These are phyloP conservation scores for Raffaelea arxii DNA, from an alignment of 2,329 filamentous ascomycete genomes.

Conservation along the genomic window DNA sequence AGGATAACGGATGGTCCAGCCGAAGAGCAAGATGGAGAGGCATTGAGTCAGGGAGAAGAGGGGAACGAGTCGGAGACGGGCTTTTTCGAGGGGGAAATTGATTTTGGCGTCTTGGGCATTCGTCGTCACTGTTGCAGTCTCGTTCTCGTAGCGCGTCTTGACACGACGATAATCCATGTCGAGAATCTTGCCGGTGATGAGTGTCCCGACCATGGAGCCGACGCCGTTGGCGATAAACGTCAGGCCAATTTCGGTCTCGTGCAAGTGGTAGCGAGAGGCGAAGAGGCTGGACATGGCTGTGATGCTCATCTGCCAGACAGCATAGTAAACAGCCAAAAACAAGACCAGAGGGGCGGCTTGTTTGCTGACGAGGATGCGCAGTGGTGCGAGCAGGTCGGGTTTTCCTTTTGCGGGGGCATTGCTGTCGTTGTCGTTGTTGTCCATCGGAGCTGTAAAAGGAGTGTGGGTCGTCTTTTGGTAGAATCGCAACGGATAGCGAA, in stretches of 20 bases:
- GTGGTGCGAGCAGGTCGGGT: conserved; percentile 46
- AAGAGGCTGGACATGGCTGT: conserved; percentile 44
- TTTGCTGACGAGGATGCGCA: conserved; percentile 44
- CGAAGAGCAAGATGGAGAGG: conserved; percentile 36
- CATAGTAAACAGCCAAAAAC: conserved; percentile 44
- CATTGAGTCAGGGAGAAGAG: conserved; percentile 34
- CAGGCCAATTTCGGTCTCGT: conserved; percentile 40
- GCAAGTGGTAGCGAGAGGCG: conserved; percentile 38
- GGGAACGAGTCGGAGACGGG: conserved; percentile 38
- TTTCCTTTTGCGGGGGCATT: conserved; percentile 18
- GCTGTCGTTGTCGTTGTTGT: neutral
- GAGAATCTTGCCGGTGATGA: conserved; percentile 45
- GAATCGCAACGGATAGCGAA: conserved; percentile 37
- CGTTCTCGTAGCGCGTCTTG: neutral
- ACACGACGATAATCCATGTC: conserved; percentile 63
- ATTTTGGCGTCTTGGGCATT: conserved; percentile 35
- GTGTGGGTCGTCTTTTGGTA: conserved; percentile 23
- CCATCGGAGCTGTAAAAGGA: conserved; percentile 12
- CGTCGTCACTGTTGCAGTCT: neutral
- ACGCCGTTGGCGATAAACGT: conserved; percentile 45
- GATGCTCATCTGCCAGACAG: conserved; percentile 45
- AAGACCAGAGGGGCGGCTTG: conserved; percentile 44
- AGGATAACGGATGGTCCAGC: conserved; percentile 42
- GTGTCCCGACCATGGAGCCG: conserved; percentile 36
- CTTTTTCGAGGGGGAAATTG: conserved; percentile 40